A percentile compares a stretch with the other conserved stretches of the same genome.
Conservation (phyloP, 1,139 yeast species). For the Magnusiomyces tetraspermus region DNA sequence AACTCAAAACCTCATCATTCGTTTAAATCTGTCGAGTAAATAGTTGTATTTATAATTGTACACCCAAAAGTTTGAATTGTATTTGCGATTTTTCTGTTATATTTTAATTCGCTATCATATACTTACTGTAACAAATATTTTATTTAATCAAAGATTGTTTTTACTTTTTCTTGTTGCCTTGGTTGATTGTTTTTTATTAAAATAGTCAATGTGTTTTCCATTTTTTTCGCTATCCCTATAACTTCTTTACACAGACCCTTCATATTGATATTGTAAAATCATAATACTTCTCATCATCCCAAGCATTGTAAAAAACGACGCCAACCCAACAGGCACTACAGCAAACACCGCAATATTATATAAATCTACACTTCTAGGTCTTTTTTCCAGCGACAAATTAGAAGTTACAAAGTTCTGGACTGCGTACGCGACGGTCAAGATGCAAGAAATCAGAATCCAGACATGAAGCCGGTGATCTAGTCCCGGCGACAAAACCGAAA, state of each 20-base stretch:
- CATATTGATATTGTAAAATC: constrained; percentile 61
- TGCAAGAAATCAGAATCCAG: constrained; percentile 84
- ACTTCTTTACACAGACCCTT: constrained; percentile 28
- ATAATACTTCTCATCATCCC: constrained; percentile 66
- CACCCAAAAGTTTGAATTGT: not conserved
- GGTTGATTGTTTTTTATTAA: not conserved
- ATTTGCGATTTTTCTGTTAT: no score
- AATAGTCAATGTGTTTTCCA: not conserved
- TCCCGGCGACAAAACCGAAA: constrained; percentile 40
- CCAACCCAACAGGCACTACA: constrained; percentile 92
- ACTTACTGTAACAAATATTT: not conserved
- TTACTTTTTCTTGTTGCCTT: no score
- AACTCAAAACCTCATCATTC: not conserved
- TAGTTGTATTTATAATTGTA: no score
- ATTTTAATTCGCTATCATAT: no score
- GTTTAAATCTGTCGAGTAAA: not conserved
- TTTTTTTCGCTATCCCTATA: not conserved
- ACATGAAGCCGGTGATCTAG: constrained; percentile 67
- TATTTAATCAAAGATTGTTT: not conserved
- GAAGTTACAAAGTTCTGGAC: constrained; percentile 85
- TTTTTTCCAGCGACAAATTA: constrained; percentile 51
- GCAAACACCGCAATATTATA: constrained; percentile 90
- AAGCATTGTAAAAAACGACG: constrained; percentile 87
- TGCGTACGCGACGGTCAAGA: constrained; percentile 72
- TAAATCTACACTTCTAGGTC: constrained; percentile 42